These are phyloP conservation scores for Plenodomus lindquistii DNA, from an alignment of 2,329 filamentous ascomycete genomes.

Conservation along the genomic window DNA sequence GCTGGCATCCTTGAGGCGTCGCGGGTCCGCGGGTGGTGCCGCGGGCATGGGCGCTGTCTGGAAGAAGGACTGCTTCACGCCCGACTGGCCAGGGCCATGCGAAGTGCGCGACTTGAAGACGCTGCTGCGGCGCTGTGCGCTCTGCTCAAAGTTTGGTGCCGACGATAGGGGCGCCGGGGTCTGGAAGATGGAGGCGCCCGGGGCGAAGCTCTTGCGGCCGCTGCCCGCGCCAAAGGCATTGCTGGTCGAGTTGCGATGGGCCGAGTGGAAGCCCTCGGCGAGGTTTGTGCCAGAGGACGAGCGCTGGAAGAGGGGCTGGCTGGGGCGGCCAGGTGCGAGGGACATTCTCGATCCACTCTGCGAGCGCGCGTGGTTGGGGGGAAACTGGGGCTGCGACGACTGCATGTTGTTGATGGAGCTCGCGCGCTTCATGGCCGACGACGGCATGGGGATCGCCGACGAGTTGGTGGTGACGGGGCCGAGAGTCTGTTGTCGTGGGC, in stretches of 20 bases:
- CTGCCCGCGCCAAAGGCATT: slow-evolving; percentile 62
- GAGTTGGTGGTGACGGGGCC: slow-evolving; percentile 82
- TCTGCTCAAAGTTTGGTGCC: slow-evolving; percentile 58
- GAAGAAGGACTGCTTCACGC: slow-evolving; percentile 88
- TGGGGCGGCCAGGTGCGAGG: slow-evolving; percentile 77
- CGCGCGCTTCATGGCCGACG: slow-evolving; percentile 91
- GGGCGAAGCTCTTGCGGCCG: slow-evolving; percentile 72
- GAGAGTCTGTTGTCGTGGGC: slow-evolving; percentile 67
- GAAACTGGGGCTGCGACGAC: slow-evolving; percentile 52
- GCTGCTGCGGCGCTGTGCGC: slow-evolving; percentile 73
- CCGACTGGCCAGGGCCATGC: slow-evolving; percentile 69
- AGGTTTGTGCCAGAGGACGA: slow-evolving; percentile 82
- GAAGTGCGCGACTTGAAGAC: slow-evolving; percentile 59
- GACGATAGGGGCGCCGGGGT: slow-evolving; percentile 51
- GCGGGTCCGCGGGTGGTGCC: slow-evolving; percentile 82
- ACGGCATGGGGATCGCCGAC: slow-evolving; percentile 78
- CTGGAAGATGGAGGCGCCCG: slow-evolving; percentile 54
- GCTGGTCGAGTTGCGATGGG: slow-evolving; percentile 80
- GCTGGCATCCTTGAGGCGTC: slow-evolving; percentile 78
- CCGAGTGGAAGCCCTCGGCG: slow-evolving; percentile 80
- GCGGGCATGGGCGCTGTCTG: slow-evolving; percentile 81
- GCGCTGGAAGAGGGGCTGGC: slow-evolving; percentile 83
- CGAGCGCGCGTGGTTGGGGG: slow-evolving; percentile 72
- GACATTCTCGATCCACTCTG: slow-evolving; percentile 83
- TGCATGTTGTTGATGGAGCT: slow-evolving; percentile 73